phyloP scores from a whole-genome alignment of 257 asterid genomes.

The Parsonsia alboflavescens region DNA sequence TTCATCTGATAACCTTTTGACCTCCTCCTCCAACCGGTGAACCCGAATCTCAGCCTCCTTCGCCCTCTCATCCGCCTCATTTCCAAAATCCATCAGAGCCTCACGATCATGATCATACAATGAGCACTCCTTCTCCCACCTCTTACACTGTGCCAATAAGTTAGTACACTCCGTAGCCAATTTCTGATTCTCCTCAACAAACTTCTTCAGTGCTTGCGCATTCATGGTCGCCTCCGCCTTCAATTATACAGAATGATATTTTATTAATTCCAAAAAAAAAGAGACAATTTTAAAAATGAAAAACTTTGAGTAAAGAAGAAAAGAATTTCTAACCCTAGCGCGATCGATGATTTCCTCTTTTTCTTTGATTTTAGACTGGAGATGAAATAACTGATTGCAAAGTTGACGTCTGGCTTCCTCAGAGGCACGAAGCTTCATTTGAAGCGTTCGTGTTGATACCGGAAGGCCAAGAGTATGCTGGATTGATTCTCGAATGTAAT shows the following conservation, averaged over 20 bases:
- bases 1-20: constrained; percentile 48
- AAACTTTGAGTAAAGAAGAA: neutral
- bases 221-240: constrained; percentile 90
- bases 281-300: neutral
- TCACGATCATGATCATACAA: constrained; percentile 88
- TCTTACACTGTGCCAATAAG: constrained; percentile 63
- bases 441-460: constrained; percentile 53
- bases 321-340: constrained; percentile 52
- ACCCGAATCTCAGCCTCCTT: constrained; percentile 67
- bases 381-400: constrained; percentile 43
- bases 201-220: constrained; percentile 85
- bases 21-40: constrained; percentile 60
- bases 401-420: constrained; percentile 50
- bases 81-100: constrained; percentile 90
- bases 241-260: neutral
- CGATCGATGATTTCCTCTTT: constrained; percentile 63
- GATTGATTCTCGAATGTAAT: constrained; percentile 74
- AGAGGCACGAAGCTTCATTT: constrained; percentile 59
- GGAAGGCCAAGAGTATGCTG: constrained; percentile 68
- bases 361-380: constrained; percentile 62
- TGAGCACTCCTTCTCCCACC: constrained; percentile 89
- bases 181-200: constrained; percentile 91
- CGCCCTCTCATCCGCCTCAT: constrained; percentile 92
- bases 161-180: constrained; percentile 68
- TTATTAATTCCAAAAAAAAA: neutral